These are phyloP conservation scores for Plasmodium vivax DNA, from an alignment of 169 alveolate genomes.

Conservation along the genomic window DNA sequence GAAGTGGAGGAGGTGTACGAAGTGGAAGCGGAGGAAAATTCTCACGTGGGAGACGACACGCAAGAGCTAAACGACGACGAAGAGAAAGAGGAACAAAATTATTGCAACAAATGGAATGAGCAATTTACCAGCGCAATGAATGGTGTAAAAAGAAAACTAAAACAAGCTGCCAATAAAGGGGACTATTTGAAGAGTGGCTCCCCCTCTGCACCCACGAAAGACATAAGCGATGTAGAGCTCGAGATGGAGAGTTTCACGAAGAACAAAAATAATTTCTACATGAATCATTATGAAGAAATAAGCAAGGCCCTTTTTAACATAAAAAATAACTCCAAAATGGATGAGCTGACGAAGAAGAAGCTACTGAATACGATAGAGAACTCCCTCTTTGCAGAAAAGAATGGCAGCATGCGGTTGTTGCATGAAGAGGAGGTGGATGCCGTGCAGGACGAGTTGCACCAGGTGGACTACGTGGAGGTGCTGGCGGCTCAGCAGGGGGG, in stretches of 20 bases:
- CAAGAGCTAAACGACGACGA: not conserved
- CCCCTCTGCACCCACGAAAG: not conserved
- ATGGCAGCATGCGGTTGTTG: not conserved
- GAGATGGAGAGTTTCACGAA: not conserved
- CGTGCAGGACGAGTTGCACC: not conserved
- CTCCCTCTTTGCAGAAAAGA: not conserved
- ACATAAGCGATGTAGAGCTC: not conserved
- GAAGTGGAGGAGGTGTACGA: not conserved
- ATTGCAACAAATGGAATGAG: not conserved
- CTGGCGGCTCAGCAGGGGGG: not conserved
- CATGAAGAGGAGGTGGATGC: not conserved
- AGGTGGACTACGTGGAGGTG: not conserved
- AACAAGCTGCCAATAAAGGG: not conserved
- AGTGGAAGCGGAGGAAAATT: not conserved
- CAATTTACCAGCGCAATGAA: not conserved
- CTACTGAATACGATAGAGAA: not conserved
- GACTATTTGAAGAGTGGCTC: slow-evolving; percentile 8
- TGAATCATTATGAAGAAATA: slow-evolving; percentile 15
- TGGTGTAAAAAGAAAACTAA: not conserved
- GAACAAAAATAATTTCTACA: not conserved
- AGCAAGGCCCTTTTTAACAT: slow-evolving; percentile 13
- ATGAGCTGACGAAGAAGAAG: slow-evolving; percentile 25
- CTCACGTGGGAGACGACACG: not conserved
- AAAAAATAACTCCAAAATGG: slow-evolving; percentile 7
- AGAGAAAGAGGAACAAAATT: slow-evolving; percentile 1